A percentile compares a stretch with the other conserved stretches of the same genome.
Evolutionary conservation across 2,329 filamentous ascomycete species (phyloP).

Genomic region (Aspergillus sp.): DNA sequence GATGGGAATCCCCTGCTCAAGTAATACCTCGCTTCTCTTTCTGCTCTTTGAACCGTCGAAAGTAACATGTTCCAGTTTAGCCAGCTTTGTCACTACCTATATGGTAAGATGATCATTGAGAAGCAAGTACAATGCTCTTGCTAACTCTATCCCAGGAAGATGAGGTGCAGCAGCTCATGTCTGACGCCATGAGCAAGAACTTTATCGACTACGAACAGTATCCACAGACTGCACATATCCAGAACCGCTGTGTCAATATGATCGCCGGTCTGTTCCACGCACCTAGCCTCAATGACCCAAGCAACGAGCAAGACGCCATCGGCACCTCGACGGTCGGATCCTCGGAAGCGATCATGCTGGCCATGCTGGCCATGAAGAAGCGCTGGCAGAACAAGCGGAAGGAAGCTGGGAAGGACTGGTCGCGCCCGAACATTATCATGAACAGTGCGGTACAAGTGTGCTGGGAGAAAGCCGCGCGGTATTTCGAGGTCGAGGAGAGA

Average conservation of each 20-base stretch:
- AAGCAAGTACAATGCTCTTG: background rate
- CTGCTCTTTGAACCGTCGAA: background rate
- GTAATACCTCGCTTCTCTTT: constrained; percentile 44
- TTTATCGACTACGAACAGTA: constrained; percentile 71
- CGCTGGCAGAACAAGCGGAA: constrained; percentile 68
- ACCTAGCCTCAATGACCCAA: constrained; percentile 53
- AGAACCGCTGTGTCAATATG: constrained; percentile 69
- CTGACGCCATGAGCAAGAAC: constrained; percentile 70
- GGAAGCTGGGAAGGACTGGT: constrained; percentile 62
- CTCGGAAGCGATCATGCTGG: constrained; percentile 70
- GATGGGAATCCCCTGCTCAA: constrained; percentile 70
- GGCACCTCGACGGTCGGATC: constrained; percentile 72
- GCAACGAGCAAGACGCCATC: constrained; percentile 57
- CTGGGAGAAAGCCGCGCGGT: constrained; percentile 71
- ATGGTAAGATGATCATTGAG: constrained; percentile 46
- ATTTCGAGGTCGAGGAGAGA: constrained; percentile 68
- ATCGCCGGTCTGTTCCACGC: constrained; percentile 66
- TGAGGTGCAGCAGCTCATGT: constrained; percentile 65
- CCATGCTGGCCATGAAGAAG: constrained; percentile 73
- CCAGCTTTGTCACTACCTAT: constrained; percentile 69
- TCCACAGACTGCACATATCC: constrained; percentile 61
- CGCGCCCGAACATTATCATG: constrained; percentile 73
- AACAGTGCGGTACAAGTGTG: constrained; percentile 73
- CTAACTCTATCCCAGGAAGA: constrained; percentile 47
- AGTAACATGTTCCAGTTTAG: constrained; percentile 9